Conservation (phyloP, 768 basidiomycete species). For the Suillus americanus region DNA sequence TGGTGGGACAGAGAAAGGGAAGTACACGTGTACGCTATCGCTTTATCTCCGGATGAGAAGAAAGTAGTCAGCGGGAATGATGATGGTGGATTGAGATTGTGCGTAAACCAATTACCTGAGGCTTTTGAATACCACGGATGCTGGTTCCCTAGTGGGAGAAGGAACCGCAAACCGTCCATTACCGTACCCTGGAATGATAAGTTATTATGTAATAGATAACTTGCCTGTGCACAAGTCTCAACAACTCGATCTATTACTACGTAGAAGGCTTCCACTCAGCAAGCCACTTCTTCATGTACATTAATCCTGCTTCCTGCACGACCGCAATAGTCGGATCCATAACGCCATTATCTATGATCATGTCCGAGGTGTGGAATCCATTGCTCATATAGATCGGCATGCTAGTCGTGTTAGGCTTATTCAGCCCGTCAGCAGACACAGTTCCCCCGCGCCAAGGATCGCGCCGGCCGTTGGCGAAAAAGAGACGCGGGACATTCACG, state of each 20-base stretch:
- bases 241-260: neutral
- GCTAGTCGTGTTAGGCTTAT: conserved; percentile 44
- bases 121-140: neutral
- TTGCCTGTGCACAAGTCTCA: neutral
- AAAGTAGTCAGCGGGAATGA: too few relatives aligned
- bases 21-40: too few relatives aligned
- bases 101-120: neutral
- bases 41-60: too few relatives aligned
- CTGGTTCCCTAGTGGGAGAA: neutral
- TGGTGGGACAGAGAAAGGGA: too few relatives aligned
- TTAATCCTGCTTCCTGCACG: conserved; percentile 54
- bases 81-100: too few relatives aligned
- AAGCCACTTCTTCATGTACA: conserved; percentile 58
- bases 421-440: conserved; percentile 53
- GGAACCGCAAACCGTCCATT: neutral
- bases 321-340: conserved; percentile 51
- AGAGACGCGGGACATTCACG: conserved; percentile 54
- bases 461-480: conserved; percentile 66
- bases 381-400: conserved; percentile 60
- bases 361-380: conserved; percentile 73
- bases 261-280: conserved; percentile 31
- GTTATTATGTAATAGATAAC: neutral
- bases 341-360: conserved; percentile 38
- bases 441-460: conserved; percentile 76
- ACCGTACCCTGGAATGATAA: neutral